Percentiles rank a stretch among this genome's conserved stretches.
Evolutionary conservation across 306 rosid species (phyloP).

Genomic region (Citrullus mucosospermus): DNA sequence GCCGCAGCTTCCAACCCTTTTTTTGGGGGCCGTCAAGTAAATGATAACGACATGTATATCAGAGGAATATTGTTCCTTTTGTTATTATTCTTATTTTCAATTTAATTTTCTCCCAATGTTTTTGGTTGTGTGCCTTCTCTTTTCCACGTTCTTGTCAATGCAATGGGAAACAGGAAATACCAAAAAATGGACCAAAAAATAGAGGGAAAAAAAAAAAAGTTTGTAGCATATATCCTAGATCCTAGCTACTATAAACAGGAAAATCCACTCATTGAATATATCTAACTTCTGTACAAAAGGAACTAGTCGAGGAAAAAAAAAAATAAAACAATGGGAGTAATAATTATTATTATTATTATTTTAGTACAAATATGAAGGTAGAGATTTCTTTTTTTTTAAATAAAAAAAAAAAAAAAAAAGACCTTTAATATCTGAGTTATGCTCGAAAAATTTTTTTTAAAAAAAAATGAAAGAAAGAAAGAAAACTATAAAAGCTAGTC

Average conservation of each 20-base stretch:
- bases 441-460: too few species aligned
- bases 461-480: too few species aligned
- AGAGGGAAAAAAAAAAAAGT: background rate
- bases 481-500: too few species aligned
- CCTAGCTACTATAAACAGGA: background rate
- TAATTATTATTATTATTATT: background rate
- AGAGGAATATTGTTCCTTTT: conserved; percentile 1
- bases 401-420: too few species aligned
- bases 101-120: background rate
- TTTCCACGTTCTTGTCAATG: conserved; percentile 32
- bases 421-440: too few species aligned
- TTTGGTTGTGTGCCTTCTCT: background rate
- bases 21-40: background rate
- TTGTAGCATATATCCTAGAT: background rate
- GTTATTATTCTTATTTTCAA: background rate
- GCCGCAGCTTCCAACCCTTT: conserved; percentile 3
- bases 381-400: too few species aligned
- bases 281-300: background rate
- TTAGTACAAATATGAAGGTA: background rate
- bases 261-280: background rate
- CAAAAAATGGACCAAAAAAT: background rate
- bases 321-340: background rate
- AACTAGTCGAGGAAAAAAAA: background rate
- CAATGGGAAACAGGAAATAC: conserved; percentile 31
- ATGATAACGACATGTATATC: conserved; percentile 2